These are phyloP conservation scores for Nemania bipapillata DNA, from an alignment of 2,329 filamentous ascomycete genomes.

Conservation along the genomic window DNA sequence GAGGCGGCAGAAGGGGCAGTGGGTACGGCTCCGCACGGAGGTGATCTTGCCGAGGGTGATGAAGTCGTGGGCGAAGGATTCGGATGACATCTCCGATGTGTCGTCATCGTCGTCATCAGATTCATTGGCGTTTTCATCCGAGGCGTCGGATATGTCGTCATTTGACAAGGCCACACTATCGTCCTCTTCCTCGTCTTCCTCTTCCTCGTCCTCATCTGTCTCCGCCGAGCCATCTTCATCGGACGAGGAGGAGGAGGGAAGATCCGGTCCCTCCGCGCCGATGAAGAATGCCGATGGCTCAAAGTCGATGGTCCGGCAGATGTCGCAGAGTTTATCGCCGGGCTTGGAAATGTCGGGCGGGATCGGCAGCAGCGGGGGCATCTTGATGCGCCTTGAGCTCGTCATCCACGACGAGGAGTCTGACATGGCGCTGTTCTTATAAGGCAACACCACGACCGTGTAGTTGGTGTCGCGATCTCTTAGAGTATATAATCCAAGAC, in stretches of 20 bases:
- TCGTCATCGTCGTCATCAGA: constrained; percentile 2
- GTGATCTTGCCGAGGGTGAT: constrained; percentile 20
- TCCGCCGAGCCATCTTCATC: constrained; percentile 5
- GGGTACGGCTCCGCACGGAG: constrained; percentile 9
- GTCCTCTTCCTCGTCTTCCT: neutral
- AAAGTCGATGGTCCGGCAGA: constrained; percentile 21
- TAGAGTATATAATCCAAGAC: neutral
- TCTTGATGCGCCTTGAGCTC: neutral
- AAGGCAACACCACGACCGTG: neutral
- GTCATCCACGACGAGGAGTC: constrained; percentile 17
- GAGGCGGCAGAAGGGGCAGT: constrained; percentile 31
- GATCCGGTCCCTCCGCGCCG: neutral
- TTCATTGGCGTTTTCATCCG: neutral
- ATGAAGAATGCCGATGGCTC: constrained; percentile 13
- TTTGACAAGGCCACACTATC: constrained; percentile 15
- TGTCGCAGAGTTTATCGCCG: constrained; percentile 18
- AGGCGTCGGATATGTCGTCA: neutral
- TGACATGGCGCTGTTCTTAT: neutral
- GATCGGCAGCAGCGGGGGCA: constrained; percentile 23
- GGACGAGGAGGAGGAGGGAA: neutral
- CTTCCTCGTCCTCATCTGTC: neutral
- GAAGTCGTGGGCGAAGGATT: constrained; percentile 9
- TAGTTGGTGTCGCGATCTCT: neutral
- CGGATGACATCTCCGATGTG: constrained; percentile 11
- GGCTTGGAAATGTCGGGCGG: constrained; percentile 3